These are phyloP conservation scores for Hypomontagnella submonticulosa DNA, from an alignment of 495 filamentous ascomycete genomes.

Conservation along the genomic window DNA sequence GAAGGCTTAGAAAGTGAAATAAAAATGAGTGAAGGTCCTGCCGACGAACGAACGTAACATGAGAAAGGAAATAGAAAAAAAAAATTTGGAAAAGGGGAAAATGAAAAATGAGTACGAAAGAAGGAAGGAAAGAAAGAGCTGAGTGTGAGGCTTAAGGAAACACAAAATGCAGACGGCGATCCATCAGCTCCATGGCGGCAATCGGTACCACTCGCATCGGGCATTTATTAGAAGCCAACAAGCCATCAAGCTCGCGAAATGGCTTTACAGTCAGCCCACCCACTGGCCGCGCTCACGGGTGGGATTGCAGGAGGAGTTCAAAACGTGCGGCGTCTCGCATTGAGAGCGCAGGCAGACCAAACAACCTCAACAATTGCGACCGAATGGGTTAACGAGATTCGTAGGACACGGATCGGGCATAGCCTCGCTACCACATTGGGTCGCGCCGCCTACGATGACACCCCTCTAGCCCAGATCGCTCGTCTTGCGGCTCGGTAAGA, in stretches of 20 bases:
- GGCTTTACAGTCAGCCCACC: slow-evolving; percentile 32
- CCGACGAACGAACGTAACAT: slow-evolving; percentile 30
- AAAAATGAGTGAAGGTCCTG: slow-evolving; percentile 41
- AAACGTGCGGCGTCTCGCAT: slow-evolving; percentile 35
- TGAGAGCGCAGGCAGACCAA: slow-evolving; percentile 17
- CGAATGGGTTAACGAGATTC: slow-evolving; percentile 17
- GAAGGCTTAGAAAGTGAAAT: slow-evolving; percentile 26
- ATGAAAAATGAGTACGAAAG: slow-evolving; percentile 1
- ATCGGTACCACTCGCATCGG: slow-evolving; percentile 17
- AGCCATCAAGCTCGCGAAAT: slow-evolving; percentile 19
- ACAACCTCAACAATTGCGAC: slow-evolving; percentile 9
- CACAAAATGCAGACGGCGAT: slow-evolving; percentile 24
- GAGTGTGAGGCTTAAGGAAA: slow-evolving; percentile 35
- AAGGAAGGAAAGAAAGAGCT: slow-evolving; percentile 6
- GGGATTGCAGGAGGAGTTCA: slow-evolving; percentile 37
- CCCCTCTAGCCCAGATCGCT: not conserved
- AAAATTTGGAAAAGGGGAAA: not conserved
- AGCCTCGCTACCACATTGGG: slow-evolving; percentile 7
- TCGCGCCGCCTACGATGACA: not conserved
- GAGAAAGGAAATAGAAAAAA: not conserved
- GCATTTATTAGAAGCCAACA: slow-evolving; percentile 15
- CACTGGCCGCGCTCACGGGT: slow-evolving; percentile 22
- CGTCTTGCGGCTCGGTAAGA: slow-evolving; percentile 10
- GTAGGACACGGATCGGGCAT: not conserved
- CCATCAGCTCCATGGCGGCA: slow-evolving; percentile 23